Conservation (phyloP, 2,329 filamentous ascomycete genomes). For the Sphaerostilbella broomeana region DNA sequence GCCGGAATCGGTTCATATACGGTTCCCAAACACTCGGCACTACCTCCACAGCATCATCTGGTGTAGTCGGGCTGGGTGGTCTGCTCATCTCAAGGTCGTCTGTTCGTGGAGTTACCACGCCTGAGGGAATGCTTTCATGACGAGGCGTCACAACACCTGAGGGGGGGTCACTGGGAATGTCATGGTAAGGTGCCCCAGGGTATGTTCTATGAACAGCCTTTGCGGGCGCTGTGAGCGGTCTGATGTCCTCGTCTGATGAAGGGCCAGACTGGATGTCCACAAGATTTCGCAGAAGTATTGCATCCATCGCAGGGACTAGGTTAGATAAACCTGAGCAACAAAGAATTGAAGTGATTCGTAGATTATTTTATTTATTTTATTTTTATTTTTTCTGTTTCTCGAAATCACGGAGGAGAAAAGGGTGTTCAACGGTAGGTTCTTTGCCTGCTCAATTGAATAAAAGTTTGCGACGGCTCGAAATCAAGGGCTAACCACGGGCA, state of each 20-base stretch:
- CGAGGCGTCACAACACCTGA: slow-evolving; percentile 18
- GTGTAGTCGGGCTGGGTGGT: slow-evolving; percentile 37
- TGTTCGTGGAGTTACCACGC: slow-evolving; percentile 6
- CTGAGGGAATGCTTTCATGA: slow-evolving; percentile 10
- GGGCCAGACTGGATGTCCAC: slow-evolving; percentile 26
- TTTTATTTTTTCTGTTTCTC: no score
- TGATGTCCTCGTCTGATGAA: slow-evolving; percentile 16
- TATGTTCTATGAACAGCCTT: slow-evolving; percentile 34
- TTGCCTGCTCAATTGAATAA: no score
- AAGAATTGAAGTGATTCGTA: no score
- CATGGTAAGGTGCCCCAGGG: slow-evolving; percentile 30
- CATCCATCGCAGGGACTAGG: slow-evolving; percentile 26
- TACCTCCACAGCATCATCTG: slow-evolving; percentile 35
- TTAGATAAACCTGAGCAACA: not conserved
- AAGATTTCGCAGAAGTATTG: slow-evolving; percentile 26
- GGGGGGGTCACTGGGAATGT: slow-evolving; percentile 25
- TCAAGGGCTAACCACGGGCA: no score
- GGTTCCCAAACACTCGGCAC: slow-evolving; percentile 53
- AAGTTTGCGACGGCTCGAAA: no score
- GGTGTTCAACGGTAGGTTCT: no score
- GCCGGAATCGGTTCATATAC: slow-evolving; percentile 63
- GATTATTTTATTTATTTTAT: no score
- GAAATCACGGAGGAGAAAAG: no score
- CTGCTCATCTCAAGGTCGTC: slow-evolving; percentile 47
- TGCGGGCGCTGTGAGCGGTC: slow-evolving; percentile 25